phyloP scores from a whole-genome alignment of 2,329 filamentous ascomycete genomes.

The Bipolaris zeicola region DNA sequence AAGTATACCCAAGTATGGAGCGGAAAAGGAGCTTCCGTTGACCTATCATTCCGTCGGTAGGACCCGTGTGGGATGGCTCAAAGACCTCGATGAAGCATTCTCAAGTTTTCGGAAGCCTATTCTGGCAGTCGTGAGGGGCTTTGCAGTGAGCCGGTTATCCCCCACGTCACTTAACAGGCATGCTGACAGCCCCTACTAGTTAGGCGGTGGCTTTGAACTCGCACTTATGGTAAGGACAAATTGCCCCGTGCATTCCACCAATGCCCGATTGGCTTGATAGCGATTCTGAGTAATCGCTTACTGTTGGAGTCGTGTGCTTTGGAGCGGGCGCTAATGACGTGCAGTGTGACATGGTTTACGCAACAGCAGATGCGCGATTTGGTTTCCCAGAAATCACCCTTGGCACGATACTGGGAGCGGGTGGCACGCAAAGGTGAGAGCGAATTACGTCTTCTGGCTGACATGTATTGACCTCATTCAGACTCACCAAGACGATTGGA shows the following conservation, averaged over 20 bases:
- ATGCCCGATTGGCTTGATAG: neutral
- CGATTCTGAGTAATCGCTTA: constrained; percentile 7
- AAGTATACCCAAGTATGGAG: neutral
- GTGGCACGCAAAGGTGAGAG: constrained; percentile 70
- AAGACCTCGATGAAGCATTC: constrained; percentile 83
- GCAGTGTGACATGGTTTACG: constrained; percentile 79
- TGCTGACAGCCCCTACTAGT: constrained; percentile 36
- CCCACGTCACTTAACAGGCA: neutral
- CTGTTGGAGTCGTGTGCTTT: neutral
- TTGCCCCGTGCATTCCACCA: constrained; percentile 44
- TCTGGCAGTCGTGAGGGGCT: constrained; percentile 88
- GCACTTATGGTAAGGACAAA: constrained; percentile 74
- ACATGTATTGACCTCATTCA: constrained; percentile 24
- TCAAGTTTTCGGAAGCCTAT: constrained; percentile 86
- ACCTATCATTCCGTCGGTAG: neutral
- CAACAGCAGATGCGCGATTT: constrained; percentile 81
- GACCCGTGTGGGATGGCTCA: constrained; percentile 87
- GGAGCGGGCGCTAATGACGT: neutral
- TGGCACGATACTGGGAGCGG: constrained; percentile 87
- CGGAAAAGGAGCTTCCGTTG: neutral
- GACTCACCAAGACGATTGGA: constrained; percentile 70
- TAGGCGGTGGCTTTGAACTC: constrained; percentile 92
- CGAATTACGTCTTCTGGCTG: neutral
- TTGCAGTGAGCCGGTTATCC: constrained; percentile 59
- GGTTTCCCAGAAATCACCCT: constrained; percentile 96